These are phyloP conservation scores for Mangifera indica DNA, from an alignment of 345 rosid genomes.

Conservation along the genomic window DNA sequence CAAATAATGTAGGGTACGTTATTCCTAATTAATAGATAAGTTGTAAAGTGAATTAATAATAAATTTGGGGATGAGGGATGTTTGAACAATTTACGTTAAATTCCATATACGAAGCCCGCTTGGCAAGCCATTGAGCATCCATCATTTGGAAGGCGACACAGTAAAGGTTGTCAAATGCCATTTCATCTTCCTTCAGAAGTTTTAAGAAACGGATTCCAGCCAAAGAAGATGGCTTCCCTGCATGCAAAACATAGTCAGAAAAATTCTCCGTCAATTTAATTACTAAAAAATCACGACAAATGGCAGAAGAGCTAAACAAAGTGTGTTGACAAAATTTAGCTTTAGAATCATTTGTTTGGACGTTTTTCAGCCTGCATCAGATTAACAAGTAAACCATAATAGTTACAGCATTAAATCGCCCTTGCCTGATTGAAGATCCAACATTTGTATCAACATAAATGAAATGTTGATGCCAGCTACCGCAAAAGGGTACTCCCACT, in stretches of 20 bases:
- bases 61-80: background rate
- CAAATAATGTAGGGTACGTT: background rate
- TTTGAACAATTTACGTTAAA: constrained; percentile 50
- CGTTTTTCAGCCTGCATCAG: background rate
- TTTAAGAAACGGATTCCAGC: constrained; percentile 65
- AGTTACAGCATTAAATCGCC: background rate
- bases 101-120: constrained; percentile 87
- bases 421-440: constrained; percentile 85
- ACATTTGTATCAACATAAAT: constrained; percentile 79
- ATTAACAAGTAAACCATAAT: background rate
- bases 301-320: background rate
- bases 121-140: constrained; percentile 98
- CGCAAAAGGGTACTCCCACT: constrained; percentile 98
- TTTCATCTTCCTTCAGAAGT: constrained; percentile 67
- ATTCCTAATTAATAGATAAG: background rate
- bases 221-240: constrained; percentile 73
- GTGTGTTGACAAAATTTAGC: background rate
- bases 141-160: constrained; percentile 82
- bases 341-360: background rate
- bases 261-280: background rate
- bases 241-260: background rate
- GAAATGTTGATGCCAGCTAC: constrained; percentile 95
- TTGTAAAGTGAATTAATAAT: background rate
- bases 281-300: background rate
- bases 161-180: constrained; percentile 83